Evolutionary conservation across 306 rosid species (phyloP), one percentile per base, ranked within the genome.

Genomic region (Rosa chinensis): DNA sequence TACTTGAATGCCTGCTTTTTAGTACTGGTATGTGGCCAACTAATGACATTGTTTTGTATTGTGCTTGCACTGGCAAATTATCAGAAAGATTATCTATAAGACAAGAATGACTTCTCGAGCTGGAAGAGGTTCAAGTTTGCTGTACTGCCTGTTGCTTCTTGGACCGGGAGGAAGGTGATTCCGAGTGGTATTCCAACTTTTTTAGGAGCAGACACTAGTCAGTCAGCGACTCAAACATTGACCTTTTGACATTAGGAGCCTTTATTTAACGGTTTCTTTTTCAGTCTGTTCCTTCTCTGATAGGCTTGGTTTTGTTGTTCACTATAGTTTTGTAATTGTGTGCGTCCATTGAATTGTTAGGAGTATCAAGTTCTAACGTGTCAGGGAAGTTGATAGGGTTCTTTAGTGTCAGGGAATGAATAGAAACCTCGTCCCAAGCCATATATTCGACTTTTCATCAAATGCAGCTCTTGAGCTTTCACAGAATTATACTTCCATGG

Each of bases 21-120:
- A 63, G 18, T 25, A 8, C 45, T 9, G 58, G 16, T 37, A 9
- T 13, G 40, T n/a, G 78, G 42, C 43, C 42, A 50, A 52, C 71
- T 69, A 21, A 74, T 71, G 52, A 73, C 42, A 61, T 28, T 61
- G 70, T 75, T 66, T 20, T 72, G 48, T 72, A 81, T 75, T 45
- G 43, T 67, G 44, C 66, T 58, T 8, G 12, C 64, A 16, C 70
- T 66, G 0, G 6, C 73, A 37, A 76, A 80, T 79, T 43, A 80
- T 79, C 94, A 93, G 98, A 93, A 84, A 87, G 98, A 84, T 79
- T 93, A 79, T 93, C 98, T 0, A 77, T 88, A 70, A 89, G 83
- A 83, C 81, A 56, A 76, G 76, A 58, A 80, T 78, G 83, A 81
- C 40, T 47, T 62, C 66, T 56, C 56, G 37, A 68, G 77, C 66